Base-by-base conservation (phyloP, 306 rosid species). In the Rosa multiflora region DNA sequence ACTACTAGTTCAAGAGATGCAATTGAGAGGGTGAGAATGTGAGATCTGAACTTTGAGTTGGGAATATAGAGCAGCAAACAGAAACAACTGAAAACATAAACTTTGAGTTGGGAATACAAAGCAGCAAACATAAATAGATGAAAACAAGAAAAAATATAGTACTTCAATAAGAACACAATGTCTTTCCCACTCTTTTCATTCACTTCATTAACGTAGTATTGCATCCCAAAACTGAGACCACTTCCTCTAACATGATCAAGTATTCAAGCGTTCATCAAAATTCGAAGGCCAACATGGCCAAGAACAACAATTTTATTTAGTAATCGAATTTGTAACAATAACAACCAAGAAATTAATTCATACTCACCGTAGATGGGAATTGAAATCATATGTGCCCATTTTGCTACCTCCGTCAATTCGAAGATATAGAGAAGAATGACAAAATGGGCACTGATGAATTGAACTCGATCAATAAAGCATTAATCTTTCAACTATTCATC, bases 191-290 rank as follows among this genome's bases (percentile, higher is more conserved):
- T 32, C 35, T 32, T 32, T 32, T 32, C 35, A 32, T 32, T 32
- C 35, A 32, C 35, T 32, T 32, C 35, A 32, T 32, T 2, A 32
- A 2, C 2, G 35, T 32, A 32, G 35, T 32, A 32, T 17, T 74
- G 39, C 77, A 56, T 11, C 67, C 67, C 39, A 55, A 40, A 74
- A 20, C 59, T 74, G 77, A 48, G 77, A 74, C 77, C 40, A 74
- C 52, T 55, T 23, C 10, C 43, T 32, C 70, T 15, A 35, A 10
- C 51, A 73, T 73, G 67, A 72, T 51, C 21, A 74, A 74, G 67
- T 29, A 56, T 10, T 51, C 29, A 52, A 15, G 39, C 67, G 29
- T 63, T 63, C 68, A 63, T 29, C 18, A 62, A 20, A 73, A 48
- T 26, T 29, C 1, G 44, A 39, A 73, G 32, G 49, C 49, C 66